Percentiles rank a stretch among this genome's conserved stretches.
These are phyloP conservation scores for Colletotrichum sp. DNA, from an alignment of 2,329 filamentous ascomycete species.

Conservation along the genomic window DNA sequence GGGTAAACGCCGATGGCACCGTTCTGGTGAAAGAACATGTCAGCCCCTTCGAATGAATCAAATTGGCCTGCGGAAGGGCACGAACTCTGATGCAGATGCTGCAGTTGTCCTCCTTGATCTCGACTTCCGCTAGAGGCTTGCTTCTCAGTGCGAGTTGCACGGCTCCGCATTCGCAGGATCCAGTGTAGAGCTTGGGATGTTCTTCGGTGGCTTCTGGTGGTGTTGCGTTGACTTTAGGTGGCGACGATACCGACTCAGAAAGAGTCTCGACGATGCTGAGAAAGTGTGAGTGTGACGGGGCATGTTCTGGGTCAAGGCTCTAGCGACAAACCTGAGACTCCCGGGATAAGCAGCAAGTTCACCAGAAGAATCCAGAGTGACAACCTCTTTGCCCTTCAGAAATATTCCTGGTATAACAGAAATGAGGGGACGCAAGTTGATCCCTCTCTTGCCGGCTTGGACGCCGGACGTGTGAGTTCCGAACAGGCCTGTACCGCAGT, in stretches of 20 bases:
- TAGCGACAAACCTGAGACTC: not conserved
- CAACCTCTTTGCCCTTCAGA: not conserved
- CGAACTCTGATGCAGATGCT: slow-evolving; percentile 35
- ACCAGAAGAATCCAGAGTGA: not conserved
- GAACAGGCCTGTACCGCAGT: slow-evolving; percentile 30
- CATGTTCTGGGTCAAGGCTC: fast-evolving
- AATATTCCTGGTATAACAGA: not conserved
- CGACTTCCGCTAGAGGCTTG: slow-evolving; percentile 38
- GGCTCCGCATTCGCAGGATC: slow-evolving; percentile 31
- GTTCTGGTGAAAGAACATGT: slow-evolving; percentile 13
- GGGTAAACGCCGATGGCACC: slow-evolving; percentile 34
- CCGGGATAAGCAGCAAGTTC: not conserved
- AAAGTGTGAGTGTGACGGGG: not conserved
- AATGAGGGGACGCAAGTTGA: slow-evolving; percentile 25
- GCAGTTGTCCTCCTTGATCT: slow-evolving; percentile 47
- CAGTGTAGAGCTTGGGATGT: slow-evolving; percentile 18
- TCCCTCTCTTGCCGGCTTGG: slow-evolving; percentile 21
- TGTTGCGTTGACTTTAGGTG: not conserved
- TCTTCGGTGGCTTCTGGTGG: not conserved
- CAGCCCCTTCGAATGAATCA: not conserved
- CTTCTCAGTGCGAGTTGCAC: slow-evolving; percentile 24
- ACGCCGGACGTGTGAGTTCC: slow-evolving; percentile 28
- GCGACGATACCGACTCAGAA: not conserved
- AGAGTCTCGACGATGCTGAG: not conserved
- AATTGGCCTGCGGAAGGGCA: not conserved